These are phyloP conservation scores for Populus euphratica DNA, from an alignment of 345 rosid genomes.

Conservation along the genomic window DNA sequence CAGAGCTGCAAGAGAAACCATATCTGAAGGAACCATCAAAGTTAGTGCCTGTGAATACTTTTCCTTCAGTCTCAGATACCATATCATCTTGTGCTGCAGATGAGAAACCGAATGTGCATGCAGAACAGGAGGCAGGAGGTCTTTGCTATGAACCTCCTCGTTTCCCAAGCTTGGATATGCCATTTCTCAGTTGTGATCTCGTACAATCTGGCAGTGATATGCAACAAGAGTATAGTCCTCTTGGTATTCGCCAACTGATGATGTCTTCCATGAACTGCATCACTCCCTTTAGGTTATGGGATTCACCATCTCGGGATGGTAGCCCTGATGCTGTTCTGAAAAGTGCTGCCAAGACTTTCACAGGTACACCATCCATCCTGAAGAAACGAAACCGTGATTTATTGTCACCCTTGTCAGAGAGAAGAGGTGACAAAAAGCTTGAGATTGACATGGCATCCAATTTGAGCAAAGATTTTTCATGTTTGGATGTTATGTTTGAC, in stretches of 20 bases:
- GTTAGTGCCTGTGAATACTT: slow-evolving; percentile 58
- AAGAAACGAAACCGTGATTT: slow-evolving; percentile 81
- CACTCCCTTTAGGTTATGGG: slow-evolving; percentile 91
- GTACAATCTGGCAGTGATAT: slow-evolving; percentile 65
- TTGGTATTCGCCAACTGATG: slow-evolving; percentile 95
- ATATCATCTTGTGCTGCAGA: slow-evolving; percentile 36
- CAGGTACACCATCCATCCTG: slow-evolving; percentile 79
- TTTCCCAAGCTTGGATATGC: slow-evolving; percentile 87
- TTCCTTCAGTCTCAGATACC: slow-evolving; percentile 42
- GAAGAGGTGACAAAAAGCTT: slow-evolving; percentile 71
- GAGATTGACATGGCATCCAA: slow-evolving; percentile 64
- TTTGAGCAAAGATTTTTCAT: slow-evolving; percentile 73
- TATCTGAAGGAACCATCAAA: slow-evolving; percentile 54
- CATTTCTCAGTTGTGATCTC: slow-evolving; percentile 95
- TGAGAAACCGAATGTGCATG: slow-evolving; percentile 29
- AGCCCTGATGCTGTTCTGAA: slow-evolving; percentile 73
- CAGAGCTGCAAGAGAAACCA: slow-evolving; percentile 44
- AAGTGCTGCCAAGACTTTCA: slow-evolving; percentile 71
- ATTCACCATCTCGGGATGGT: slow-evolving; percentile 64
- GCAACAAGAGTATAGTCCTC: slow-evolving; percentile 95
- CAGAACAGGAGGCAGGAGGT: slow-evolving; percentile 56
- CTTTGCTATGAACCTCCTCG: slow-evolving; percentile 98
- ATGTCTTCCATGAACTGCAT: slow-evolving; percentile 67
- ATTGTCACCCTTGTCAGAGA: slow-evolving; percentile 85
- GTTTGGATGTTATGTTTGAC: slow-evolving; percentile 76